These are phyloP conservation scores for Rachicladosporium sp. DNA, from an alignment of 2,329 filamentous ascomycete species.

Conservation along the genomic window DNA sequence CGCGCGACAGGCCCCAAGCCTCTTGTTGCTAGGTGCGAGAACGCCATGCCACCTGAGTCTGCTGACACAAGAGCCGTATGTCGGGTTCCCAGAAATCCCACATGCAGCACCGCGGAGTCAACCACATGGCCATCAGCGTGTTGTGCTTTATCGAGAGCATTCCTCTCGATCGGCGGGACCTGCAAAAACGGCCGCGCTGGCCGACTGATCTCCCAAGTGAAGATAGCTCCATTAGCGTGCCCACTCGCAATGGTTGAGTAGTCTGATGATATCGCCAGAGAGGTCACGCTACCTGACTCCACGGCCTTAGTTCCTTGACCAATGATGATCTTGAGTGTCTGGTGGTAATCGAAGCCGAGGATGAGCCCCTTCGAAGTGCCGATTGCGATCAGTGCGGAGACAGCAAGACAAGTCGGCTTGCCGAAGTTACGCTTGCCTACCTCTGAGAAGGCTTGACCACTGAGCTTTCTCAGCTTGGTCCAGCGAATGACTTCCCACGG, in stretches of 20 bases:
- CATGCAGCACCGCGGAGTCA: conserved; percentile 66
- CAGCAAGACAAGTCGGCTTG: conserved; percentile 73
- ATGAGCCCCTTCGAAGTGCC: conserved; percentile 93
- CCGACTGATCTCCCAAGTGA: conserved; percentile 85
- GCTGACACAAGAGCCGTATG: conserved; percentile 92
- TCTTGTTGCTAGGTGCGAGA: conserved; percentile 87
- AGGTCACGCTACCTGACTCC: conserved; percentile 77
- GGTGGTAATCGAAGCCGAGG: conserved; percentile 93
- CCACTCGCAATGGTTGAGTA: conserved; percentile 84
- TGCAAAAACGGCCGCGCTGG: conserved; percentile 76
- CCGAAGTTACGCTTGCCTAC: conserved; percentile 86
- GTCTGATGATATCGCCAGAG: conserved; percentile 83
- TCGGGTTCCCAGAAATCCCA: conserved; percentile 89
- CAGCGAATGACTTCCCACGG: conserved; percentile 97
- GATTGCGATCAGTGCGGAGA: conserved; percentile 77
- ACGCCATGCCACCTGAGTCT: conserved; percentile 92
- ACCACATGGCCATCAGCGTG: conserved; percentile 72
- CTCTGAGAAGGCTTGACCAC: conserved; percentile 83
- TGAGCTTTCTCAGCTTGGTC: conserved; percentile 85
- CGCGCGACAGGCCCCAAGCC: conserved; percentile 78
- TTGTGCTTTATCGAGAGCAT: conserved; percentile 47
- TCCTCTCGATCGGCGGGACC: conserved; percentile 62
- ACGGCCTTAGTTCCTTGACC: conserved; percentile 88
- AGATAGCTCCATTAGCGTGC: conserved; percentile 81
- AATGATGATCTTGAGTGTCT: conserved; percentile 86